Conservation (phyloP, 2,329 filamentous ascomycete species). For the Arachnopeziza araneosa region DNA sequence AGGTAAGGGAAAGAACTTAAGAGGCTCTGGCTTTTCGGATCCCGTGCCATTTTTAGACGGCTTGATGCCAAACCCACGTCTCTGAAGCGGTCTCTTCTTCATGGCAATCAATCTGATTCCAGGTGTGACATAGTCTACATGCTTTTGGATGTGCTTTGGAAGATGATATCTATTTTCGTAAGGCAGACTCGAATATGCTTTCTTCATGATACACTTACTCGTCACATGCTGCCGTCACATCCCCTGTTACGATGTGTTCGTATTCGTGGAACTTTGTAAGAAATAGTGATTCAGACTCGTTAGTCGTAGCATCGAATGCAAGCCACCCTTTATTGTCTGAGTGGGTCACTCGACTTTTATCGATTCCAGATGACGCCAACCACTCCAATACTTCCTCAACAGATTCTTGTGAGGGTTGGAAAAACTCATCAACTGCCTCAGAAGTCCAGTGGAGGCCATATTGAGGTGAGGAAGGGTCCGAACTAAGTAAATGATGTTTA, state of each 20-base stretch:
- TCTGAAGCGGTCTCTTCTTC: constrained; percentile 32
- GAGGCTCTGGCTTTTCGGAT: not conserved
- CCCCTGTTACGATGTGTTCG: constrained; percentile 41
- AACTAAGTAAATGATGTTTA: not conserved
- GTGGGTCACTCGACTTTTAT: not conserved
- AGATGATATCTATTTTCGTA: constrained; percentile 29
- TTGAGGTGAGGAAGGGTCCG: not conserved
- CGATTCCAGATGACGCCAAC: constrained; percentile 18
- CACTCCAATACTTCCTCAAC: constrained; percentile 30
- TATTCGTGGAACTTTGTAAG: constrained; percentile 29
- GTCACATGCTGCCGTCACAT: not conserved
- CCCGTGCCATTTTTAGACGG: not conserved
- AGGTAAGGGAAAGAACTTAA: not conserved
- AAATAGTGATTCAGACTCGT: constrained; percentile 32
- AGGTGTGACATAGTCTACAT: constrained; percentile 48
- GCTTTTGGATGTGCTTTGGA: constrained; percentile 40
- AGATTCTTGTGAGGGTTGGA: constrained; percentile 29
- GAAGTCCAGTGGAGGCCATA: constrained; percentile 33
- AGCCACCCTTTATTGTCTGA: constrained; percentile 34
- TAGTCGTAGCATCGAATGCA: constrained; percentile 31
- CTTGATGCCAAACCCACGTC: constrained; percentile 33
- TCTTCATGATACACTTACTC: not conserved
- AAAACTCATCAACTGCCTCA: constrained; percentile 30
- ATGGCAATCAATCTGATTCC: constrained; percentile 38
- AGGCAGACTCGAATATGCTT: not conserved